Conservation (phyloP, 768 basidiomycete species). For the Cystofilobasidium capitatum region DNA sequence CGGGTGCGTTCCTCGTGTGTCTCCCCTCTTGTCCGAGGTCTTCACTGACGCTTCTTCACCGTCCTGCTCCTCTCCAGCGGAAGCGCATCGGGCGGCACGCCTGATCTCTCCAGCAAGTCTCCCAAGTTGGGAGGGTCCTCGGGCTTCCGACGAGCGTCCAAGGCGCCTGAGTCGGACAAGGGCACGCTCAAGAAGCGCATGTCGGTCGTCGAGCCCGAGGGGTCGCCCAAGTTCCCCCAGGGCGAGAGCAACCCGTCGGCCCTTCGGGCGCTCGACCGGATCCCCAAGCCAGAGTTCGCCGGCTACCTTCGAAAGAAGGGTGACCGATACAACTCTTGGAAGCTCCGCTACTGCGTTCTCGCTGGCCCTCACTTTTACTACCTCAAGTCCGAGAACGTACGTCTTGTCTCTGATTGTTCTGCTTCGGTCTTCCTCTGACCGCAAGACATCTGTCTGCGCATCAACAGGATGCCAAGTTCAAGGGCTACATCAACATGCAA, state of each 20-base stretch:
- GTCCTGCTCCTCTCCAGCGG: not conserved
- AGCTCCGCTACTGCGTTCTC: slow-evolving; percentile 77
- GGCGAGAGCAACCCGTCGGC: slow-evolving; percentile 25
- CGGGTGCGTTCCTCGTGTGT: slow-evolving; percentile 5
- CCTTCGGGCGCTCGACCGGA: slow-evolving; percentile 69
- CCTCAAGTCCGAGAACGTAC: slow-evolving; percentile 56
- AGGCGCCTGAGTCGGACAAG: not conserved
- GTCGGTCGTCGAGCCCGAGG: slow-evolving; percentile 23
- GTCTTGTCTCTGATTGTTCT: slow-evolving; percentile 26
- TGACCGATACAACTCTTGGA: slow-evolving; percentile 88
- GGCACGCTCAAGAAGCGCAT: slow-evolving; percentile 23
- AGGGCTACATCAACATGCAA: slow-evolving; percentile 84
- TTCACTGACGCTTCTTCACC: not conserved
- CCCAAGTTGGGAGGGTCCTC: not conserved
- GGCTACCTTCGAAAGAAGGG: slow-evolving; percentile 97
- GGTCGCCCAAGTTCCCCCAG: slow-evolving; percentile 3
- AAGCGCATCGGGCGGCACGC: not conserved
- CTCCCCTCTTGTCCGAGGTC: not conserved
- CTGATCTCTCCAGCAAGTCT: slow-evolving; percentile 10
- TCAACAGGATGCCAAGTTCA: slow-evolving; percentile 79
- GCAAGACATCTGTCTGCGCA: not conserved
- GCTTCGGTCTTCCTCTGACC: not conserved
- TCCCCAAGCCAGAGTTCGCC: slow-evolving; percentile 76
- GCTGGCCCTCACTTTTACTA: slow-evolving; percentile 88
- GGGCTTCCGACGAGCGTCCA: slow-evolving; percentile 22